These are phyloP conservation scores for Amauroascus verrucosus DNA, from an alignment of 2,329 filamentous ascomycete species.

Conservation along the genomic window DNA sequence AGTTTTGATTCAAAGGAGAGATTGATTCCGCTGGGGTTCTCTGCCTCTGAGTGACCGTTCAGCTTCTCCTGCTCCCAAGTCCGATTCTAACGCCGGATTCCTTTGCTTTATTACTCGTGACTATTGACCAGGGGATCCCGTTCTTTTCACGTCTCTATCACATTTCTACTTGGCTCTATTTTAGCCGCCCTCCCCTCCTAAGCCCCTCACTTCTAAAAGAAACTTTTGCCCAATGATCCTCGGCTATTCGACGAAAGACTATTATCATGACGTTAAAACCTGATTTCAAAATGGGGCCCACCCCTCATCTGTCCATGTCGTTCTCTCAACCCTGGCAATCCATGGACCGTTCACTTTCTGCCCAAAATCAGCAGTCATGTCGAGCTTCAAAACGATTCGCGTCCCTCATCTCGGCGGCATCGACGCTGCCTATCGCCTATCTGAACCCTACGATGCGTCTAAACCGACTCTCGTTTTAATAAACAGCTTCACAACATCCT, in stretches of 20 bases:
- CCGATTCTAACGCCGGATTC: no score
- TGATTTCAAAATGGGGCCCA: background rate
- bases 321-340: background rate
- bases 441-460: conserved; percentile 37
- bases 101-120: no score
- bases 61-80: no score
- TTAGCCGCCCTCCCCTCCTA: background rate
- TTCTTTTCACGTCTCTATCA: no score
- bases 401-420: conserved; percentile 45
- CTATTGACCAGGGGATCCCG: no score
- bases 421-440: conserved; percentile 39
- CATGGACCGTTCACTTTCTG: background rate
- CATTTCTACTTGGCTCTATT: no score
- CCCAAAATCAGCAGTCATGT: conserved; percentile 4
- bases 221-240: background rate
- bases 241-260: background rate
- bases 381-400: conserved; percentile 26
- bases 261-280: background rate
- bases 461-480: conserved; percentile 45
- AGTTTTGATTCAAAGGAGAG: no score
- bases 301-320: background rate
- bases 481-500: conserved; percentile 44
- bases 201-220: background rate
- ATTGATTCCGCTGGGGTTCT: no score
- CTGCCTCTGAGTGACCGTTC: no score